phyloP scores from a whole-genome alignment of 2,329 filamentous ascomycete species.

The Diaporthe sp. region DNA sequence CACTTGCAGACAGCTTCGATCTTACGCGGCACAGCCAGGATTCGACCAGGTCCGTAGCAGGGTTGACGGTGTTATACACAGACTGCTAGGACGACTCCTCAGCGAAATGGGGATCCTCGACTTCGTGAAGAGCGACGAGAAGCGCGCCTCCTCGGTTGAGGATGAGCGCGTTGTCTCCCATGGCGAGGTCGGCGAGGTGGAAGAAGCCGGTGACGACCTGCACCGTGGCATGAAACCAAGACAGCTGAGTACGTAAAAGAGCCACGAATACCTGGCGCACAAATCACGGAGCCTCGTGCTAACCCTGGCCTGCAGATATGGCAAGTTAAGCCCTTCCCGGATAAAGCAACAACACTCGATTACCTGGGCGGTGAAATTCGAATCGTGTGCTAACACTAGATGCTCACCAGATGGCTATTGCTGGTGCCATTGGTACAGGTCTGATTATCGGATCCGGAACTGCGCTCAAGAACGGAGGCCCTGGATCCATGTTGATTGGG shows the following conservation, averaged over 20 bases:
- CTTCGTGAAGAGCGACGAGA: constrained; percentile 34
- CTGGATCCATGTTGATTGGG: constrained; percentile 53
- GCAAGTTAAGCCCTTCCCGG: constrained; percentile 15
- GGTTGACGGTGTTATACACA: background rate
- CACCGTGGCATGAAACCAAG: constrained; percentile 38
- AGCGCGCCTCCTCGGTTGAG: constrained; percentile 32
- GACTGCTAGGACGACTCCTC: background rate
- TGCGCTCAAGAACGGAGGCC: constrained; percentile 61
- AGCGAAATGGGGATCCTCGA: constrained; percentile 34
- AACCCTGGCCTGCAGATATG: constrained; percentile 29
- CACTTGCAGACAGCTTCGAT: constrained; percentile 11
- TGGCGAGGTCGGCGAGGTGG: constrained; percentile 11
- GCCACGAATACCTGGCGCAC: background rate
- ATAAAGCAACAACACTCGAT: background rate
- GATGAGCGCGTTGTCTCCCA: constrained; percentile 25
- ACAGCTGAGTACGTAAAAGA: constrained; percentile 31
- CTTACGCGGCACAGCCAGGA: constrained; percentile 10
- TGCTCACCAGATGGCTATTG: constrained; percentile 30
- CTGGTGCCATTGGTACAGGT: constrained; percentile 45
- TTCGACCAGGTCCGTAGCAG: background rate
- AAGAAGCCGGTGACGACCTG: constrained; percentile 34
- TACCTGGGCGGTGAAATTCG: background rate
- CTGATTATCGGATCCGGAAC: constrained; percentile 66
- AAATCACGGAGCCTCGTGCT: background rate
- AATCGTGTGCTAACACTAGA: background rate